Percentiles rank a stretch among this genome's conserved stretches.
Evolutionary conservation across 202 grass and related monocot genomes (phyloP).

Genomic region (Setaria italica): DNA sequence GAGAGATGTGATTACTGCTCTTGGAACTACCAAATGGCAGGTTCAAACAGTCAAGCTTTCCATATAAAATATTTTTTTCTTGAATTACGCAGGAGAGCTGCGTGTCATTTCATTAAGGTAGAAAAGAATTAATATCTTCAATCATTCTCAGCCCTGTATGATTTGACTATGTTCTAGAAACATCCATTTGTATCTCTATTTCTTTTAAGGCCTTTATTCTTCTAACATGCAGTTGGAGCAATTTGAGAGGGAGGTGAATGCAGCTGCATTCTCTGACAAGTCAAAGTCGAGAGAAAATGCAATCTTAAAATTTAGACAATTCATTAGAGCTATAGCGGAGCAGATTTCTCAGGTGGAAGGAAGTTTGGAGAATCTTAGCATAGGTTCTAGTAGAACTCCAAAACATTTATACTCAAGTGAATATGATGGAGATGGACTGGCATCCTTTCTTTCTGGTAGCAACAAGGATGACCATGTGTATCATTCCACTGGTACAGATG

Average conservation of each 20-base stretch:
- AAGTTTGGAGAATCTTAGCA: conserved; percentile 54
- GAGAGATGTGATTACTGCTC: conserved; percentile 73
- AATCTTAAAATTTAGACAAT: conserved; percentile 85
- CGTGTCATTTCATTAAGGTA: too few relatives aligned
- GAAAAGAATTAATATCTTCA: background rate
- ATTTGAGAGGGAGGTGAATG: conserved; percentile 85
- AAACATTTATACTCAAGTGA: conserved; percentile 63
- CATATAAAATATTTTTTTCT: background rate
- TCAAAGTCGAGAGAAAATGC: conserved; percentile 91
- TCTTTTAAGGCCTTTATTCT: conserved; percentile 44
- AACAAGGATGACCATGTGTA: conserved; percentile 41
- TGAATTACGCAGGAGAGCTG: too few relatives aligned
- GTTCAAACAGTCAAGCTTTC: conserved; percentile 55
- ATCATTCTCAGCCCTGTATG: conserved; percentile 4
- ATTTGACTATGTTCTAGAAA: conserved; percentile 3
- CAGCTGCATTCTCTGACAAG: conserved; percentile 67
- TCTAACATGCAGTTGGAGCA: conserved; percentile 73
- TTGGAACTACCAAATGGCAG: conserved; percentile 94
- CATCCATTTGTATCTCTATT: background rate
- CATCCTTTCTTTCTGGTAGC: conserved; percentile 73
- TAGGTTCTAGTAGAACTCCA: conserved; percentile 55
- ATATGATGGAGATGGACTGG: conserved; percentile 69
- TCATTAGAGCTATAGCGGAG: conserved; percentile 72
- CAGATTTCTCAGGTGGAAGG: conserved; percentile 74
- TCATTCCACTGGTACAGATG: conserved; percentile 52